A percentile compares a stretch with the other conserved stretches of the same genome.
phyloP scores from a whole-genome alignment of 345 rosid species.

The Pistacia atlantica region DNA sequence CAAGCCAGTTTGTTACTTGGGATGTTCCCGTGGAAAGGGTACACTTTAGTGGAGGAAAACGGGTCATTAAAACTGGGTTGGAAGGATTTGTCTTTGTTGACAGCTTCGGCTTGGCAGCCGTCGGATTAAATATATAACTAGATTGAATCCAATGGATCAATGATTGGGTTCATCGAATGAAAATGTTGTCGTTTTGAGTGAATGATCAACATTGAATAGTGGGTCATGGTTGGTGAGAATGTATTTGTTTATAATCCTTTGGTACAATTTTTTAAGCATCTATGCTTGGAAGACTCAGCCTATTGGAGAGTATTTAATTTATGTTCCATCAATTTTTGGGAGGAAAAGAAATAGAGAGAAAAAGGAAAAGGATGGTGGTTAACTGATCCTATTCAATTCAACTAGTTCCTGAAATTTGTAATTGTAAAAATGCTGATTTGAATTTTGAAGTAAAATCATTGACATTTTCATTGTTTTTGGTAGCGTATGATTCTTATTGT shows the following conservation, averaged over 20 bases:
- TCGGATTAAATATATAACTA: conserved; percentile 38
- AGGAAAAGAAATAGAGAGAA: not conserved
- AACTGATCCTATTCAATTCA: not conserved
- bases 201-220: not conserved
- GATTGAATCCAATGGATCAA: not conserved
- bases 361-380: not conserved
- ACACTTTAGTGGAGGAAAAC: conserved; percentile 75
- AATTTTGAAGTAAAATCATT: not conserved
- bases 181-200: no score
- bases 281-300: no score
- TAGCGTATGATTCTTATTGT: no score
- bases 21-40: conserved; percentile 96
- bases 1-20: conserved; percentile 85
- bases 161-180: no score
- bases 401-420: not conserved
- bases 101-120: conserved; percentile 94
- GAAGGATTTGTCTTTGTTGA: conserved; percentile 91
- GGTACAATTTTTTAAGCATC: no score
- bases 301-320: not conserved
- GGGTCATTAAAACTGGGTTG: conserved; percentile 88
- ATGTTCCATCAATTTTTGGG: not conserved
- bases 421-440: not conserved
- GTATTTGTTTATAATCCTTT: no score
- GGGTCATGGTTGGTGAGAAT: not conserved
- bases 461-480: not conserved